Conservation (phyloP, 306 rosid genomes). For the Abrus precatorius region DNA sequence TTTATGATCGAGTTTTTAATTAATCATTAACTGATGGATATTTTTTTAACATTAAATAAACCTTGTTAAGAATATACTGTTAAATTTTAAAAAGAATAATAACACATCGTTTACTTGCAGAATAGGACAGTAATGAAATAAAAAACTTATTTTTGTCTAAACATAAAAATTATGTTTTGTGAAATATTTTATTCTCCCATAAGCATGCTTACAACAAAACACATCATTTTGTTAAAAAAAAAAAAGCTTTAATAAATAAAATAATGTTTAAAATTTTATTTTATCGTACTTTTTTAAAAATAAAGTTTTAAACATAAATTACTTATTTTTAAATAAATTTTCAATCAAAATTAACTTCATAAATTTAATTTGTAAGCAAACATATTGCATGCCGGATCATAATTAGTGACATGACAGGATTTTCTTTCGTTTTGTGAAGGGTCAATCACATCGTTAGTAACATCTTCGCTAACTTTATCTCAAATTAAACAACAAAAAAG, state of each 20-base stretch:
- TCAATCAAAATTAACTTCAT: neutral
- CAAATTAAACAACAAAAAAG: neutral
- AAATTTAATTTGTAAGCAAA: neutral
- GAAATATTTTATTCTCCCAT: neutral
- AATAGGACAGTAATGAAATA: no score
- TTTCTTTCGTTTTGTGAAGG: neutral
- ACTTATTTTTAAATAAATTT: neutral
- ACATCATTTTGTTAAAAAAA: no score
- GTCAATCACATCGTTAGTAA: neutral
- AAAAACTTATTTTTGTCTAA: no score
- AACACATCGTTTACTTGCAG: no score
- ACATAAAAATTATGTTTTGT: neutral
- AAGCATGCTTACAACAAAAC: no score
- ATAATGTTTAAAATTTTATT: no score
- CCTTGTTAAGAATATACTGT: neutral
- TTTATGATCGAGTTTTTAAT: neutral
- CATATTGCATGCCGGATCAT: neutral
- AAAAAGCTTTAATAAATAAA: no score
- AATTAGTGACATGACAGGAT: neutral
- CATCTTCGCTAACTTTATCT: conserved; percentile 4
- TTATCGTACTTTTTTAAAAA: neutral
- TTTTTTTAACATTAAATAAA: neutral
- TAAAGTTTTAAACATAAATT: neutral
- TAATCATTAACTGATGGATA: neutral
- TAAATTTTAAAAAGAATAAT: neutral